Percentiles rank a stretch among this genome's conserved stretches.
Evolutionary conservation across 1,284 basidiomycete species (phyloP).

Genomic region (Phylloporus gajari): DNA sequence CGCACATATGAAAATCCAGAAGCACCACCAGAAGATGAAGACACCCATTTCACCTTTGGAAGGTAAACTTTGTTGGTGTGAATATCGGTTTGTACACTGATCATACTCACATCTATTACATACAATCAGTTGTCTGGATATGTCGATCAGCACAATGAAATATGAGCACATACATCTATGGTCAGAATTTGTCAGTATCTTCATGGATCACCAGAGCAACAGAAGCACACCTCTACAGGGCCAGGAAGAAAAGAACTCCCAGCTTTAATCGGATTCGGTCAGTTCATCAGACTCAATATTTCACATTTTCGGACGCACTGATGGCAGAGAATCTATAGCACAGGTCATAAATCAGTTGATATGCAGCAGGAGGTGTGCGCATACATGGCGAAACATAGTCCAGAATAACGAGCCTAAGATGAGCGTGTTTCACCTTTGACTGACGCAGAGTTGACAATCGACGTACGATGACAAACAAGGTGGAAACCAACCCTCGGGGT

Average conservation of each 20-base stretch:
- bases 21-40: background rate
- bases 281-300: background rate
- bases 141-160: background rate
- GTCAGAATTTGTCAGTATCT: background rate
- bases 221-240: background rate
- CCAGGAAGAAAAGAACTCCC: constrained; percentile 3
- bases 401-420: background rate
- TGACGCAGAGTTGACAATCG: background rate
- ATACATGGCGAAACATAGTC: background rate
- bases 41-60: background rate
- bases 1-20: background rate
- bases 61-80: background rate
- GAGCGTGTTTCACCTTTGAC: no score
- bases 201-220: background rate
- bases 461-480: constrained; percentile 1
- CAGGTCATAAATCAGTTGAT: background rate
- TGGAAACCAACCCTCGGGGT: background rate
- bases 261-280: background rate
- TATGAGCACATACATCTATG: background rate
- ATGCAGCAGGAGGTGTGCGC: background rate
- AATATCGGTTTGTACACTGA: background rate
- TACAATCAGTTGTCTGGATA: background rate
- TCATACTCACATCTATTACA: background rate
- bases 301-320: background rate
- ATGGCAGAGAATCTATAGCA: background rate